Evolutionary conservation across 2,329 filamentous ascomycete species (phyloP).

Genomic region (Penicillium vulpinum): DNA sequence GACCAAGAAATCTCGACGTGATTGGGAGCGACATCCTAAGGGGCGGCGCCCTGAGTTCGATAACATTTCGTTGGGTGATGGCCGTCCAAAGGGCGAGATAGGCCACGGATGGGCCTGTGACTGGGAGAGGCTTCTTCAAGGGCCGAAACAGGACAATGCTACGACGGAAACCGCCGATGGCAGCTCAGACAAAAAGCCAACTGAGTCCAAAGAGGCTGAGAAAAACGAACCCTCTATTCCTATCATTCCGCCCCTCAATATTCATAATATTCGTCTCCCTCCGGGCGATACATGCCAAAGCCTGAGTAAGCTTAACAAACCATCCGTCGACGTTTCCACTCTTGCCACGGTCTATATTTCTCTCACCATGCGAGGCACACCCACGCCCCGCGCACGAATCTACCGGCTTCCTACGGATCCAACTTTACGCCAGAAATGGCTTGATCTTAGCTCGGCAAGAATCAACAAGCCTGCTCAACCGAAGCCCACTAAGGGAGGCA

Average conservation of each 20-base stretch:
- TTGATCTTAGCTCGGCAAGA: conserved; percentile 51
- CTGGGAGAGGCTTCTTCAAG: conserved; percentile 68
- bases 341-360: conserved; percentile 66
- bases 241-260: conserved; percentile 29
- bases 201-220: conserved; percentile 8
- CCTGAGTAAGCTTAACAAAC: conserved; percentile 22
- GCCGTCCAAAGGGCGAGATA: conserved; percentile 71
- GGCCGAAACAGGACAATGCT: conserved; percentile 16
- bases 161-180: background rate
- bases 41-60: conserved; percentile 77
- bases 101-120: conserved; percentile 82
- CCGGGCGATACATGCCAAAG: conserved; percentile 38
- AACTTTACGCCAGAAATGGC: conserved; percentile 69
- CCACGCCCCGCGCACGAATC: conserved; percentile 71
- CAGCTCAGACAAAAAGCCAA: conserved; percentile 15
- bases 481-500: background rate
- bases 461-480: conserved; percentile 25
- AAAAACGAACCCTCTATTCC: conserved; percentile 9
- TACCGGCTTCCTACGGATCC: conserved; percentile 73
- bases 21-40: conserved; percentile 77
- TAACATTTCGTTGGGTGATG: conserved; percentile 70
- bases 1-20: conserved; percentile 57
- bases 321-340: conserved; percentile 21
- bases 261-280: conserved; percentile 42
- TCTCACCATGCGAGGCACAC: conserved; percentile 69